Evolutionary conservation across 352 stramenopile genomes (phyloP).

Genomic region (Thalassiosira exigua): DNA sequence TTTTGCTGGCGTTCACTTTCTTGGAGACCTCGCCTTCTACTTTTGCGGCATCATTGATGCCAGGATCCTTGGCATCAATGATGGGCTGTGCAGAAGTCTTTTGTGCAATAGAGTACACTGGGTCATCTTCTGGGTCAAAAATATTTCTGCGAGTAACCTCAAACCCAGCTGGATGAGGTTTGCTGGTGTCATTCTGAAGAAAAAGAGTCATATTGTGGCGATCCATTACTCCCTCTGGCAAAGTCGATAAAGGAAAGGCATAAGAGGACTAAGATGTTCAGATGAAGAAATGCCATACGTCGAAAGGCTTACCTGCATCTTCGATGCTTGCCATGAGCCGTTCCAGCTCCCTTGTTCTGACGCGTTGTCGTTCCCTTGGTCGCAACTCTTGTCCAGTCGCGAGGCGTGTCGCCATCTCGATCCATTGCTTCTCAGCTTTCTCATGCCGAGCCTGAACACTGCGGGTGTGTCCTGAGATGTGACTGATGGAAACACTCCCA

Average conservation of each 20-base stretch:
- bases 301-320: constrained; percentile 76
- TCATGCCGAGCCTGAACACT: constrained; percentile 79
- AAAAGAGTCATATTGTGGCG: constrained; percentile 84
- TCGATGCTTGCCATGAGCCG: constrained; percentile 69
- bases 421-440: constrained; percentile 83
- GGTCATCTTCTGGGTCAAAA: constrained; percentile 80
- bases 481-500: constrained; percentile 67
- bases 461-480: constrained; percentile 71
- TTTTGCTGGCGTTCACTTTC: constrained; percentile 3
- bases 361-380: constrained; percentile 63
- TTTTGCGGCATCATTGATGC: too few species aligned
- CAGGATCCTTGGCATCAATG: too few species aligned
- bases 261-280: background rate
- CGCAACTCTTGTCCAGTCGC: constrained; percentile 38
- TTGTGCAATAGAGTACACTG: constrained; percentile 3
- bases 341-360: constrained; percentile 75
- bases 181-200: constrained; percentile 73
- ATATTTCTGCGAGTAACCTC: constrained; percentile 72
- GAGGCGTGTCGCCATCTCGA: constrained; percentile 64
- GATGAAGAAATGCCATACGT: background rate
- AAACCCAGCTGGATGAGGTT: constrained; percentile 68
- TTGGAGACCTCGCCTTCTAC: background rate
- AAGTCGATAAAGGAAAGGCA: background rate
- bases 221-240: constrained; percentile 73
- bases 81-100: constrained; percentile 11